phyloP scores from a whole-genome alignment of 1,284 basidiomycete genomes.

The Porogramme epimiltina region DNA sequence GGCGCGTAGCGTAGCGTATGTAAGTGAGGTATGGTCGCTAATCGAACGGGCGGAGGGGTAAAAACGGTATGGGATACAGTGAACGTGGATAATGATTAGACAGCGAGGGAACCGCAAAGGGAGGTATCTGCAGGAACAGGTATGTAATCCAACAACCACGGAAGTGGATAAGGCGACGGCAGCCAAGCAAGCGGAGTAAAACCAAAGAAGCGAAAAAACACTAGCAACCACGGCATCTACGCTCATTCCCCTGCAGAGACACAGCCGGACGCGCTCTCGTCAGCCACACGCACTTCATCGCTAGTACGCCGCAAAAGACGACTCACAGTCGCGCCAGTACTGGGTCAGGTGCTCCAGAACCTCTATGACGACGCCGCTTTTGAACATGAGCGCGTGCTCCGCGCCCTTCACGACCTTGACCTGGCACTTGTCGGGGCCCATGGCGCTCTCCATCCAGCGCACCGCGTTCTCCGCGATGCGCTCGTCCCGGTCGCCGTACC shows the following conservation, averaged over 20 bases:
- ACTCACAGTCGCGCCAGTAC: conserved; percentile 52
- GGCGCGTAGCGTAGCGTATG: conserved; percentile 17
- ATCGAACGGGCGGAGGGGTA: no score
- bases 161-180: conserved; percentile 14
- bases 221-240: conserved; percentile 7
- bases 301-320: not conserved
- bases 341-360: conserved; percentile 74
- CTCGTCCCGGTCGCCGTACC: conserved; percentile 94
- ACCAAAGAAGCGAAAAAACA: not conserved
- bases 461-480: conserved; percentile 88
- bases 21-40: conserved; percentile 2
- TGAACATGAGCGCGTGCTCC: conserved; percentile 93
- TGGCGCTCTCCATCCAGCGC: conserved; percentile 86
- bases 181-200: conserved; percentile 12
- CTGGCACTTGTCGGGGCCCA: conserved; percentile 74
- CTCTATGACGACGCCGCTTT: conserved; percentile 84
- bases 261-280: not conserved
- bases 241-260: conserved; percentile 23
- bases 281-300: not conserved
- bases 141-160: conserved; percentile 37
- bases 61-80: conserved; percentile 21
- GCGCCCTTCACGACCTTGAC: conserved; percentile 86
- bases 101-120: conserved; percentile 9
- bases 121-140: conserved; percentile 32
- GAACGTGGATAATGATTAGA: conserved; percentile 16